Percentiles rank a stretch among this genome's conserved stretches.
These are phyloP conservation scores for Rhynchospora breviuscula DNA, from an alignment of 176 grass and related monocot species.

Conservation along the genomic window DNA sequence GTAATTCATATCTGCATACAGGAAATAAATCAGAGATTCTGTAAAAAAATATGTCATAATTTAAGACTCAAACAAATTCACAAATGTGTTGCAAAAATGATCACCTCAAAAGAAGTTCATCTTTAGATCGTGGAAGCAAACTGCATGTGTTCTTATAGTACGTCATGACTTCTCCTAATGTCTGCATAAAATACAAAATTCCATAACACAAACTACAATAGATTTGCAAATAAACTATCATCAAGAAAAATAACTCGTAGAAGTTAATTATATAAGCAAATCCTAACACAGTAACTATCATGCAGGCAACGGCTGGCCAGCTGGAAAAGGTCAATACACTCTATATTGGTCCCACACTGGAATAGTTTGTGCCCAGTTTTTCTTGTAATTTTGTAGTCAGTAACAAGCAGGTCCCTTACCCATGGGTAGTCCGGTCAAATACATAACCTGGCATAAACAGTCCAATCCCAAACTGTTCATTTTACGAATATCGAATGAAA, in stretches of 20 bases:
- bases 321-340: too few species aligned
- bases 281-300: background rate
- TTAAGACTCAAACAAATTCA: background rate
- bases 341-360: background rate
- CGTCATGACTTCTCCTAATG: conserved; percentile 61
- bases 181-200: conserved; percentile 36
- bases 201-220: background rate
- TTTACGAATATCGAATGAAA: too few species aligned
- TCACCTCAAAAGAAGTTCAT: conserved; percentile 69
- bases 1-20: conserved; percentile 80
- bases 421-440: background rate
- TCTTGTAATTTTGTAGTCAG: background rate
- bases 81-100: conserved; percentile 1
- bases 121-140: conserved; percentile 47
- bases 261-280: background rate
- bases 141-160: conserved; percentile 56
- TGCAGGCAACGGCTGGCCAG: background rate
- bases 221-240: background rate
- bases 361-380: background rate
- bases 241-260: background rate
- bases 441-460: background rate
- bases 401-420: background rate
- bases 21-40: background rate
- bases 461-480: background rate
- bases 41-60: background rate